Evolutionary conservation across 331 rosid genomes (phyloP), one percentile per base, ranked within the genome.

Genomic region (Saraca asoca): DNA sequence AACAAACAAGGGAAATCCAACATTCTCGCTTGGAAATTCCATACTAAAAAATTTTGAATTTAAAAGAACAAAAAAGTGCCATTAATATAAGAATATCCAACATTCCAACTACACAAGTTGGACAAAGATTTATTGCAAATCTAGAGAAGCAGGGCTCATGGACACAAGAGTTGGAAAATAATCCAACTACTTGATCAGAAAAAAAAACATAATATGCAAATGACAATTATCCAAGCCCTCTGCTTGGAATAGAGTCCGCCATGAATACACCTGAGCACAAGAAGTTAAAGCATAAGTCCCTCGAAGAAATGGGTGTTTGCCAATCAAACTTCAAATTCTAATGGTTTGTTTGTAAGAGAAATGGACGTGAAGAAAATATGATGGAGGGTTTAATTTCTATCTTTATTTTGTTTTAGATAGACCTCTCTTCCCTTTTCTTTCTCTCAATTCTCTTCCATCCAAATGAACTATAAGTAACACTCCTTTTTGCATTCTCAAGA

Each of bases 241-340:
- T 64, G 42, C 33, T 43, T 59, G 45, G 50, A 48, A 55, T 54
- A 48, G 71, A 58, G 62, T n/a, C 75, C 80, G 14, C 48, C 65
- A 64, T 35, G 74, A 59, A 62, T 78, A 51, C 51, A 79, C 84
- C 78, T 72, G 80, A 64, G 76, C 58, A 77, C 58, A 77, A 62
- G 38, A 76, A 76, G 71, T 53, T 54, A 60, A 74, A 64, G 48
- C 10, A 73, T 41, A 55, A 76, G 82, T 71, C 58, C 78, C 58
- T 57, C 6, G 0, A 43, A 50, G 71, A 69, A 69, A 70, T 16
- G 14, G 19, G 49, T 45, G 48, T 59, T 41, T 42, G 45, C 19
- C 49, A 58, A 70, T 12, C 60, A 50, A 18, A 34, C 59, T 48
- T 14, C 39, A 44, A 38, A 56, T 31, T 66, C 13, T 6, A 24